A percentile compares a stretch with the other conserved stretches of the same genome.
These are phyloP conservation scores for Ophiocordyceps camponoti-leonardi DNA, from an alignment of 2,329 filamentous ascomycete genomes.

Conservation along the genomic window DNA sequence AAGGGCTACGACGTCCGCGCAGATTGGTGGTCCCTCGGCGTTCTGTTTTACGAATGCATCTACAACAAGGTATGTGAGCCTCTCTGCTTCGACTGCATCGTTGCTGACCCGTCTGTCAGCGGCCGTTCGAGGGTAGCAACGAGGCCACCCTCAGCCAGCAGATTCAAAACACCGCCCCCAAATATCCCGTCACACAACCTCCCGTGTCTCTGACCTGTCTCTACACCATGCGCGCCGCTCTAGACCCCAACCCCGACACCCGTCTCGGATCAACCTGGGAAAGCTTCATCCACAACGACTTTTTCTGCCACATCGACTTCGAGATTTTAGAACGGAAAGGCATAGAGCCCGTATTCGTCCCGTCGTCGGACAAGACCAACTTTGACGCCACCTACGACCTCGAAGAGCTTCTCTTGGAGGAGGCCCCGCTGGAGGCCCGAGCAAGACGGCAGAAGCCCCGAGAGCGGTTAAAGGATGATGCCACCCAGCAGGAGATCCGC, in stretches of 20 bases:
- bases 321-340: conserved; percentile 68
- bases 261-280: conserved; percentile 79
- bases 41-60: conserved; percentile 98
- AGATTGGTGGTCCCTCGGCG: conserved; percentile 97
- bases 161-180: conserved; percentile 67
- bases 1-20: conserved; percentile 79
- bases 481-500: conserved; percentile 83
- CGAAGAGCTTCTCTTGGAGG: conserved; percentile 82
- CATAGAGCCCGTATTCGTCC: conserved; percentile 79
- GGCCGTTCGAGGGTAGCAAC: conserved; percentile 82
- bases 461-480: conserved; percentile 81
- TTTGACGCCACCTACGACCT: conserved; percentile 97
- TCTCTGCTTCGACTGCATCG: neutral
- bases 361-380: conserved; percentile 94
- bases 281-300: conserved; percentile 72
- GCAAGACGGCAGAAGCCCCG: conserved; percentile 87
- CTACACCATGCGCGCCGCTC: conserved; percentile 68
- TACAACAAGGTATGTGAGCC: conserved; percentile 68
- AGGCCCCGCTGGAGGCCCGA: conserved; percentile 83
- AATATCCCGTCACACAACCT: conserved; percentile 82
- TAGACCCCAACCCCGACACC: conserved; percentile 64
- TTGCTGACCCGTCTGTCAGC: conserved; percentile 28
- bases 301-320: conserved; percentile 80
- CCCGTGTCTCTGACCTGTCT: conserved; percentile 78
- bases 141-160: conserved; percentile 65